phyloP scores from a whole-genome alignment of 306 rosid genomes.

The Spatholobus suberectus region DNA sequence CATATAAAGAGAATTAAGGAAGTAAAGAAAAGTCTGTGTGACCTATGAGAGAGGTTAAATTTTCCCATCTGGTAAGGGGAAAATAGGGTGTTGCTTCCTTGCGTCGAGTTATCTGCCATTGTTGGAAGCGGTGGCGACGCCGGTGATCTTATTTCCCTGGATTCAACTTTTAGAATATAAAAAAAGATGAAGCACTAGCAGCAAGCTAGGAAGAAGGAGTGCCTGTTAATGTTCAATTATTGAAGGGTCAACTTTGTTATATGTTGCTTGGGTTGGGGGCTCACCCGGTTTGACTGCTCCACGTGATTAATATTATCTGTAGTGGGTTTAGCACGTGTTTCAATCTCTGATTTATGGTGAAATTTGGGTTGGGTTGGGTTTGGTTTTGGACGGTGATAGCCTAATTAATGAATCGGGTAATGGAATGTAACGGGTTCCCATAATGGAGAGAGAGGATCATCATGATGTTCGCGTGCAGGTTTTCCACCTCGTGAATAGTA shows the following conservation, averaged over 20 bases:
- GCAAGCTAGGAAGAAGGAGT: too few species aligned
- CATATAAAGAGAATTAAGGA: not conserved
- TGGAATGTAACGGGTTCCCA: too few species aligned
- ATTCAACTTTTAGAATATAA: too few species aligned
- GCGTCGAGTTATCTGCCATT: constrained; percentile 52
- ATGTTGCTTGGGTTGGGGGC: too few species aligned
- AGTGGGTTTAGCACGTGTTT: not conserved
- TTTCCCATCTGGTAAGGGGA: constrained; percentile 59
- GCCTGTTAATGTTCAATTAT: not conserved
- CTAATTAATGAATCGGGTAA: too few species aligned
- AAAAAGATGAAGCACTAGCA: too few species aligned
- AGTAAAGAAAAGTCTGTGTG: not conserved
- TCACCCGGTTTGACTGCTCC: not conserved
- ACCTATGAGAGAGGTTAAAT: constrained; percentile 58
- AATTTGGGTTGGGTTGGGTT: too few species aligned
- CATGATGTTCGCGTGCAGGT: too few species aligned
- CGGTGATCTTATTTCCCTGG: too few species aligned
- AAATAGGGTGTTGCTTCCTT: constrained; percentile 48
- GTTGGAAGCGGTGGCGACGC: not conserved
- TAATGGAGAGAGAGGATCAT: too few species aligned
- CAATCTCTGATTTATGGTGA: not conserved
- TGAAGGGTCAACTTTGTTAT: not conserved
- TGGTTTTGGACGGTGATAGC: too few species aligned
- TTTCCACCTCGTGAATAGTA: too few species aligned
- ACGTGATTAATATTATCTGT: not conserved